Base-by-base conservation (phyloP, 2,329 filamentous ascomycete species). In the Pseudogymnoascus sp. region DNA sequence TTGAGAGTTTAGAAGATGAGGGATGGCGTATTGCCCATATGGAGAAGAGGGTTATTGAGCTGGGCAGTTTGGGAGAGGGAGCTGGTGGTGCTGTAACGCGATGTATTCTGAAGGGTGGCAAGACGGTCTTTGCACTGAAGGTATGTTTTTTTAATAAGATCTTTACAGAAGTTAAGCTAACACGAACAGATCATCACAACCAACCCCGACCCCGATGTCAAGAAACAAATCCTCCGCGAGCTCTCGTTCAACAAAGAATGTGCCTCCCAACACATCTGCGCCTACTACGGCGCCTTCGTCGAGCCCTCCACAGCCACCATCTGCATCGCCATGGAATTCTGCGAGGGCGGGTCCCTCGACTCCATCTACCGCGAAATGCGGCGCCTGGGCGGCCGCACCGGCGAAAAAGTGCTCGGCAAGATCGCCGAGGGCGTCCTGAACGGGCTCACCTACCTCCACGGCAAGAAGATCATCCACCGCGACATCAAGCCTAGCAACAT, bases 401-500 rank as follows among this genome's bases (percentile, higher is more conserved):
- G 95, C 68, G 95, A 99, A 75, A 99, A 97, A 74, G 95, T 99
- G 1, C 82, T 99, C 3, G 95, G 95, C 67, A 97, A 97, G 78
- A 90, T 99, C 49, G 92, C 95, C 43, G 95, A 97, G 75, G 95
- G 93, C 62, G 93, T 99, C 3, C 80, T 99, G 62, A 91, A 92
- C 70, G 95, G 95, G 23, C 80, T 99, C 65, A 97, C 93, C 7
- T 99, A 99, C 77, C 85, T 99, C 7, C 91, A 97, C 79, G 88
- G 89, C 71, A 89, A 93, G 73, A 95, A 96, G 76, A 99, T 99
- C 76, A 97, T 99, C 71, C 95, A 99, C 77, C 88, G 95, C 77
- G 95, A 99, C 74, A 99, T 99, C 80, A 99, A 99, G 77, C 95
- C 95, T 1, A 96, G 90, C 66, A 99, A 99, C 75, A 97, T 99